A percentile compares a stretch with the other conserved stretches of the same genome.
Conservation (phyloP, 208 protist species). For the Porcisia hertigi region DNA sequence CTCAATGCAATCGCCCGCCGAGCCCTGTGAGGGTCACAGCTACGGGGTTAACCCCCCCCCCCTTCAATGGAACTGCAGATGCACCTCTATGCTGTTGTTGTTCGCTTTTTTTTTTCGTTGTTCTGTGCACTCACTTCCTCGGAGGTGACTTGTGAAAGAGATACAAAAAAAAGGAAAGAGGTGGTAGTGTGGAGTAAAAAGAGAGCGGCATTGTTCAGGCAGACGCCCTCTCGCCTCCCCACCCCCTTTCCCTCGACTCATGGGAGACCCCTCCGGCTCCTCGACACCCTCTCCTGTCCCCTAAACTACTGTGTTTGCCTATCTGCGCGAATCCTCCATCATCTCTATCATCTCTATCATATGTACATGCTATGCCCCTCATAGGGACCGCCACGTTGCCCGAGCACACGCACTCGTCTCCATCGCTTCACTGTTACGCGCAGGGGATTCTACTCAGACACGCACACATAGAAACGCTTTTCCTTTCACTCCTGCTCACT, state of each 20-base stretch:
- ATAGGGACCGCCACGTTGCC: not conserved
- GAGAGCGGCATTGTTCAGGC: not conserved
- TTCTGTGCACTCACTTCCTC: too few species aligned
- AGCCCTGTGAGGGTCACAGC: not conserved
- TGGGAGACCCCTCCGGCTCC: too few species aligned
- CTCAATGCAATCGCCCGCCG: slow-evolving; percentile 26
- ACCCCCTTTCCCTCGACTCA: too few species aligned
- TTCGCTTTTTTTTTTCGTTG: too few species aligned
- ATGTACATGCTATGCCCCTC: not conserved
- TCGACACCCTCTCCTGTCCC: too few species aligned
- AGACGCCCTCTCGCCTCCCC: not conserved
- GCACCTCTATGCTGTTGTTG: too few species aligned
- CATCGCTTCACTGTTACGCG: not conserved
- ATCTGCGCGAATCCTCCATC: not conserved
- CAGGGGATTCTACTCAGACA: not conserved
- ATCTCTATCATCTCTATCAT: not conserved
- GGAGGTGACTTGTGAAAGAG: too few species aligned
- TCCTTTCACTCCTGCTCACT: not conserved
- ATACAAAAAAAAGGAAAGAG: too few species aligned
- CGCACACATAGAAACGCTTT: not conserved
- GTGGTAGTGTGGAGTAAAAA: not conserved
- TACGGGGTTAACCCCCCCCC: not conserved
- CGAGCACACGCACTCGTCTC: not conserved
- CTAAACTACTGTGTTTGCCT: too few species aligned
- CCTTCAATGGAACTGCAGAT: not conserved